Evolutionary conservation across 345 rosid species (phyloP).

Genomic region (Heritiera littoralis): DNA sequence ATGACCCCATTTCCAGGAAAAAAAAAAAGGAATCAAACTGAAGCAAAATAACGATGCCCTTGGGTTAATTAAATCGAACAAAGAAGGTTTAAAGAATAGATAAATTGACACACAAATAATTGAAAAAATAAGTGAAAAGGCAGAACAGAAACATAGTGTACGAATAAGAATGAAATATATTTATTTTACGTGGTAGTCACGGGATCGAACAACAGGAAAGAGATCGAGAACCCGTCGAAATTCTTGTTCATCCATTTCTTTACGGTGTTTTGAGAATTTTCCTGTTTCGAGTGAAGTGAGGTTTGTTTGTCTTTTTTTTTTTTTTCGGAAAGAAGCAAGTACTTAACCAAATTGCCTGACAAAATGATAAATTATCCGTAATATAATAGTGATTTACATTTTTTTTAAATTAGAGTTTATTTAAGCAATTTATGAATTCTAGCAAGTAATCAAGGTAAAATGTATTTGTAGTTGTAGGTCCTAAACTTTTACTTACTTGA

Average conservation of each 20-base stretch:
- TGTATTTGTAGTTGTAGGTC: no score
- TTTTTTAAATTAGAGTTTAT: no score
- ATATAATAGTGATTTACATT: no score
- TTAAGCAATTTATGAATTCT: no score
- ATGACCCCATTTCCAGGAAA: neutral
- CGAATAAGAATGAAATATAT: constrained; percentile 7
- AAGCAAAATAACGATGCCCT: neutral
- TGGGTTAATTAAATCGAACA: neutral
- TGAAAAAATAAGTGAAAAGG: neutral
- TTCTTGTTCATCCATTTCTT: constrained; percentile 72
- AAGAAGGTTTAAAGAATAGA: neutral
- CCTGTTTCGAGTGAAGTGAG: neutral
- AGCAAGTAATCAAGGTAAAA: no score
- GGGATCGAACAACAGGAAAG: constrained; percentile 83
- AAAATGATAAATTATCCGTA: no score
- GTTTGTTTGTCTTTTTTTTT: no score
- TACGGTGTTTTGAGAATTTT: no score
- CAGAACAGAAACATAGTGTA: neutral
- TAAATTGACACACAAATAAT: neutral
- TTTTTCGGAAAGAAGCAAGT: no score
- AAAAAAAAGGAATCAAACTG: neutral
- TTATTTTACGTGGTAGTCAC: constrained; percentile 53
- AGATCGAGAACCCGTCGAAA: constrained; percentile 70
- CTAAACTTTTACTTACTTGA: no score
- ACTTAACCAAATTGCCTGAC: no score